Conservation (phyloP, 306 rosid genomes). For the Prunus salicina region DNA sequence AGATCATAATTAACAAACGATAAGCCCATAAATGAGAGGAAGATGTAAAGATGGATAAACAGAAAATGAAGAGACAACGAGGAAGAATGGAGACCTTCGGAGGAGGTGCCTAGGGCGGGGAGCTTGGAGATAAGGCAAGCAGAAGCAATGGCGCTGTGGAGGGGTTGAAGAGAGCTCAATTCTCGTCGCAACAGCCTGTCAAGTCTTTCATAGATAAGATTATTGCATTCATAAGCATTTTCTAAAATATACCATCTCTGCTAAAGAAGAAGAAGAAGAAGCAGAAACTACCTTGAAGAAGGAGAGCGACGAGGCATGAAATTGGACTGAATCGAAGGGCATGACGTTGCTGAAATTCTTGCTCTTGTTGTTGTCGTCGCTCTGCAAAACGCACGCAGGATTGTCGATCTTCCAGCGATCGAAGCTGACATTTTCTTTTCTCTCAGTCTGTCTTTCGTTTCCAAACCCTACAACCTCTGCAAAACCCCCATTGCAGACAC, state of each 20-base stretch:
- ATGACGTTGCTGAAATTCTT: conserved; percentile 6
- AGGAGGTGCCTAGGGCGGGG: conserved; percentile 38
- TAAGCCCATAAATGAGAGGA: not conserved
- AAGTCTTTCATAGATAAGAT: not conserved
- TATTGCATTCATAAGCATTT: not conserved
- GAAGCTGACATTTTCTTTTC: conserved; percentile 33
- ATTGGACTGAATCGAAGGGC: conserved; percentile 23
- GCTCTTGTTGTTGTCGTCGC: conserved; percentile 2
- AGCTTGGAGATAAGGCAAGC: conserved; percentile 68
- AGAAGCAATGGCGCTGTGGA: conserved; percentile 45
- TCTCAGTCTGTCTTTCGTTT: not conserved
- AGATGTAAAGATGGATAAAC: not conserved
- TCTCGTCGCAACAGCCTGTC: conserved; percentile 41
- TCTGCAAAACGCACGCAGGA: conserved; percentile 26
- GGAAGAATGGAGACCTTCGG: conserved; percentile 29
- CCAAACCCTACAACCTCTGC: conserved; percentile 35
- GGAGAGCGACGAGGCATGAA: conserved; percentile 23
- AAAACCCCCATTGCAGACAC: conserved; percentile 2
- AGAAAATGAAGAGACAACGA: not conserved
- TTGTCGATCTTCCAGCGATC: conserved; percentile 31
- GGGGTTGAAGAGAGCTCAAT: conserved; percentile 47
- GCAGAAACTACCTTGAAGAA: conserved; percentile 19
- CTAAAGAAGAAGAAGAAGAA: not conserved
- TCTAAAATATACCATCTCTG: not conserved
- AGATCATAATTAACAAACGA: not conserved